These are phyloP conservation scores for Leccinum aurantiacum DNA, from an alignment of 768 basidiomycete genomes.

Conservation along the genomic window DNA sequence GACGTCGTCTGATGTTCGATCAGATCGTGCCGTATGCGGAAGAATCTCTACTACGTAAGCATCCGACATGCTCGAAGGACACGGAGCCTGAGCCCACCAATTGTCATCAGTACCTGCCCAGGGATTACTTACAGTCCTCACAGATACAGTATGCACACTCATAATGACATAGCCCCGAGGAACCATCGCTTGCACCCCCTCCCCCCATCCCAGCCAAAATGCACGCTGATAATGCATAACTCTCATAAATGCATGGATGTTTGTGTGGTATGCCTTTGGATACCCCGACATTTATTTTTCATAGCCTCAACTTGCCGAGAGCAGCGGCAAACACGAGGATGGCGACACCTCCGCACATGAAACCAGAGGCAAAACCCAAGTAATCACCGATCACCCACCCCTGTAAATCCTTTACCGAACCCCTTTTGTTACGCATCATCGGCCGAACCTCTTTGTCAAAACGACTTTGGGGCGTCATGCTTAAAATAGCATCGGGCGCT, in stretches of 20 bases:
- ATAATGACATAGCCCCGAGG: background rate
- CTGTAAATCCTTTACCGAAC: background rate
- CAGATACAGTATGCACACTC: too few relatives aligned
- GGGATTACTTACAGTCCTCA: background rate
- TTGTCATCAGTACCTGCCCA: background rate
- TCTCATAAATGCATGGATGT: background rate
- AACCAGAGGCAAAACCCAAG: constrained; percentile 18
- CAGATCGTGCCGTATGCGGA: background rate
- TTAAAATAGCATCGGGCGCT: constrained; percentile 23
- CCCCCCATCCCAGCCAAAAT: background rate
- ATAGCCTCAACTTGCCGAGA: constrained; percentile 11
- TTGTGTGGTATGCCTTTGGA: background rate
- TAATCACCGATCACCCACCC: constrained; percentile 4
- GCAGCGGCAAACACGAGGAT: background rate
- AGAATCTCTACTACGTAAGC: background rate
- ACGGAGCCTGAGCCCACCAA: background rate
- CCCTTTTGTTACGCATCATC: constrained; percentile 2
- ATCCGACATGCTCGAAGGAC: background rate
- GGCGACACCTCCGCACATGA: constrained; percentile 14
- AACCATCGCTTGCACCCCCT: background rate
- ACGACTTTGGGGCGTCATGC: constrained; percentile 10
- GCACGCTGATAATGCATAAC: background rate
- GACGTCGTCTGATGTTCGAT: background rate
- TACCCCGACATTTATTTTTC: background rate
- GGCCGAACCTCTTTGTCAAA: constrained; percentile 23